Evolutionary conservation across 2,329 filamentous ascomycete genomes (phyloP), one percentile per base, ranked within the genome.

Genomic region (Hirsutella rhossiliensis): DNA sequence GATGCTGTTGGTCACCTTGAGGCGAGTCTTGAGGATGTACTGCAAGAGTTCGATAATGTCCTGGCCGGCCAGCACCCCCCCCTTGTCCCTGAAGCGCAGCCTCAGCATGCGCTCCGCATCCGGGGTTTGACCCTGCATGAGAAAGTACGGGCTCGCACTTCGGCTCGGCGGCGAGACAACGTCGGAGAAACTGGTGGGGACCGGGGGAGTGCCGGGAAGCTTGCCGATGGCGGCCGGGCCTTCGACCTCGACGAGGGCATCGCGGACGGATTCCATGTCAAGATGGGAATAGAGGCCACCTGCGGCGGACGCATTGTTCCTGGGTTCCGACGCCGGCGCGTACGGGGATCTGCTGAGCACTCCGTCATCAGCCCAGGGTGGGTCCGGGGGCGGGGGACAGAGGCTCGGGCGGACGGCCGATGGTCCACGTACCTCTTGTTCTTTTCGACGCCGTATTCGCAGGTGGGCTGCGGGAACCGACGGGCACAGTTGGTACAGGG

Each of bases 401-500:
- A 30, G 23, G 23, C 38, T 28, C 28, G 38, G 38, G 38, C 23
- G n/a, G 28, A 13, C 20, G 28, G 20, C 27, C 15, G 5, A n/a
- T 13, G 38, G 11, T 7, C 12, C 15, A 28, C 43, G 13, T 47
- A 55, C 55, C 49, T 54, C 43, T 54, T 60, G n/a, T 45, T 37
- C 31, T 55, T 52, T 23, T 45, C 43, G 34, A 44, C 44, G 27
- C 47, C 54, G 45, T 76, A 76, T 49, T 72, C 64, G 54, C 73
- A 76, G 7, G 59, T 51, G 1, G 72, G 72, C 43, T 67, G 69
- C 1, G 73, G 73, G 47, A 72, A 76, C 28, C 72, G 64, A 32
- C 72, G 67, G 20, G 64, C 59, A 49, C 73, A 76, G 51, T 76
- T 74, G 38, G 66, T 67, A 56, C 73, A 76, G 13, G 73, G 73